Conservation (phyloP, 345 rosid genomes). For the Nasturtium officinale region DNA sequence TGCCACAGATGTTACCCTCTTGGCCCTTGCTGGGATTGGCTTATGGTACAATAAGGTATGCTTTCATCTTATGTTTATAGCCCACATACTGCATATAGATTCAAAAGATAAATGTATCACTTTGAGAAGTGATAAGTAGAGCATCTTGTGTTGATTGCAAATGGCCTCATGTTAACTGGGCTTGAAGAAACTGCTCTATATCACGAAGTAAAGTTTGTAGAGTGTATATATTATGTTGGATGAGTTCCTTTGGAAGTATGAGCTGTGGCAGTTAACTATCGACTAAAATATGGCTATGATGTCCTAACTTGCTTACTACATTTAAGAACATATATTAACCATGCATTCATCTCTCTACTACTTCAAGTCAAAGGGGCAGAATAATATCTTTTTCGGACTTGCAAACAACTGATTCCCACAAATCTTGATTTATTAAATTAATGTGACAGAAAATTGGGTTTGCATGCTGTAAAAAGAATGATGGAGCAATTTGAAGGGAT, state of each 20-base stretch:
- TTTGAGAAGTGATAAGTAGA: conserved; percentile 1
- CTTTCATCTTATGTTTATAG: conserved; percentile 18
- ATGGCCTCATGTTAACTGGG: conserved; percentile 5
- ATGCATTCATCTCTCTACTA: not conserved
- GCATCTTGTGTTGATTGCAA: conserved; percentile 19
- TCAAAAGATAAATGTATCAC: not conserved
- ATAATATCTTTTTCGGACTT: not conserved
- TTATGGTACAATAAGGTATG: conserved; percentile 68
- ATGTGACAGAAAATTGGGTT: conserved; percentile 71
- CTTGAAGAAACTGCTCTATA: not conserved
- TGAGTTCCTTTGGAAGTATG: conserved; percentile 2
- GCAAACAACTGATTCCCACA: conserved; percentile 7
- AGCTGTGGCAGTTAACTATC: not conserved
- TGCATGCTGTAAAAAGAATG: no score
- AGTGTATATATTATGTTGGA: conserved; percentile 16
- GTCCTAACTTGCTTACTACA: conserved; percentile 14
- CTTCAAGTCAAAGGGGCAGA: not conserved
- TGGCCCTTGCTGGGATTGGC: conserved; percentile 94
- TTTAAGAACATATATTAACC: not conserved
- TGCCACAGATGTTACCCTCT: conserved; percentile 83
- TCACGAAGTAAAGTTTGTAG: conserved; percentile 4
- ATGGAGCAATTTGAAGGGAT: no score
- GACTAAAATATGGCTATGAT: conserved; percentile 1
- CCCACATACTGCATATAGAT: not conserved
- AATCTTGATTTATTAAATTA: conserved; percentile 6